Conservation (phyloP, 2,329 filamentous ascomycete genomes). For the Aspergillus ustus region DNA sequence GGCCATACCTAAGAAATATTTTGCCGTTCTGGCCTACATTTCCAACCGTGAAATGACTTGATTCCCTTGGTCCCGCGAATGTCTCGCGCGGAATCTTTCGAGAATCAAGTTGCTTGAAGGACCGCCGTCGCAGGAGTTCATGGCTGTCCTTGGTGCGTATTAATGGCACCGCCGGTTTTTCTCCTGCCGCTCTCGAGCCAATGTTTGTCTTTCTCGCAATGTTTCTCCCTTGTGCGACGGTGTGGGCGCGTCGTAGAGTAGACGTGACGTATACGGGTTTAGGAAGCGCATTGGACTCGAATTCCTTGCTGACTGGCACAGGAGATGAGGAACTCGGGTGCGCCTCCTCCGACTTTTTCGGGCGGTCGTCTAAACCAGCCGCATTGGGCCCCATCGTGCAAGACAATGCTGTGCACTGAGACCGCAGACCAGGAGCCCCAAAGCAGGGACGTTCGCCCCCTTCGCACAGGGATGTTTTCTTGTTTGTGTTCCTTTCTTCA, state of each 20-base stretch:
- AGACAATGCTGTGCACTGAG: constrained; percentile 5
- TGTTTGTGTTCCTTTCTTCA: constrained; percentile 3
- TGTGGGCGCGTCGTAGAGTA: constrained; percentile 44
- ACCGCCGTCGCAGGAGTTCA: constrained; percentile 52
- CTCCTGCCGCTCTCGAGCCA: constrained; percentile 37
- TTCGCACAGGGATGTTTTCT: constrained; percentile 8
- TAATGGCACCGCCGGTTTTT: constrained; percentile 40
- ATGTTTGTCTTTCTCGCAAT: constrained; percentile 33
- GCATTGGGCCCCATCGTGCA: constrained; percentile 13
- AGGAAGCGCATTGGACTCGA: constrained; percentile 24
- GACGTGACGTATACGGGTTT: constrained; percentile 29
- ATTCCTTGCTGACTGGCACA: constrained; percentile 16
- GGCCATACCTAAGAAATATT: constrained; percentile 74
- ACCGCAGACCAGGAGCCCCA: constrained; percentile 3
- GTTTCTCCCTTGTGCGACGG: constrained; percentile 41
- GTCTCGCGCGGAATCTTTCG: constrained; percentile 60
- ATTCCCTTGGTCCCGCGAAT: constrained; percentile 65
- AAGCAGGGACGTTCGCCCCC: constrained; percentile 4
- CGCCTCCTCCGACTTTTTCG: constrained; percentile 20
- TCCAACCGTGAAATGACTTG: constrained; percentile 75
- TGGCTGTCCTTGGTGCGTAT: constrained; percentile 56
- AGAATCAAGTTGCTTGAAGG: constrained; percentile 52
- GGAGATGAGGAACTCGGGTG: constrained; percentile 14
- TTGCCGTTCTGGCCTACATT: constrained; percentile 83
- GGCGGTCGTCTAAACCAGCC: constrained; percentile 9